Conservation (phyloP, 2,329 filamentous ascomycete species). For the Trichoderma atrobrunneum region DNA sequence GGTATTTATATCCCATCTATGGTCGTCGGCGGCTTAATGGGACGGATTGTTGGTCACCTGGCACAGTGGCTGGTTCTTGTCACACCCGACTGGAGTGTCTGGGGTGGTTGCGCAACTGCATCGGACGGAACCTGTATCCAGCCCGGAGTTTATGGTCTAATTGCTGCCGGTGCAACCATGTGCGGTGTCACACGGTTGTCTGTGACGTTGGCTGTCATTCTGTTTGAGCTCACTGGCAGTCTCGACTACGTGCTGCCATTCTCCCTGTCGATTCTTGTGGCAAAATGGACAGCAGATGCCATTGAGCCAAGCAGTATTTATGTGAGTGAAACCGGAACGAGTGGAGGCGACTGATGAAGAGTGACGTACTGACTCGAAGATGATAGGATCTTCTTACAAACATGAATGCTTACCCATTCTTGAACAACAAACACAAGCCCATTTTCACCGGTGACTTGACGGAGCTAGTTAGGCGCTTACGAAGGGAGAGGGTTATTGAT, state of each 20-base stretch:
- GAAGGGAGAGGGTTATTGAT: conserved; percentile 79
- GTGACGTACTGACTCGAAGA: conserved; percentile 21
- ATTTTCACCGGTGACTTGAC: conserved; percentile 84
- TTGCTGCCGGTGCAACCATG: conserved; percentile 95
- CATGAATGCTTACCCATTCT: conserved; percentile 95
- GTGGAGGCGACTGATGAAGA: neutral
- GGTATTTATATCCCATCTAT: conserved; percentile 98
- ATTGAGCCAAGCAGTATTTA: conserved; percentile 95
- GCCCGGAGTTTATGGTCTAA: conserved; percentile 93
- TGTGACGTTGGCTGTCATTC: conserved; percentile 88
- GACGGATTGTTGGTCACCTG: conserved; percentile 79
- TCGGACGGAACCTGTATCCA: conserved; percentile 82
- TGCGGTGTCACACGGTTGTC: conserved; percentile 93
- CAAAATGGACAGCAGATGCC: conserved; percentile 98
- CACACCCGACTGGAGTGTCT: conserved; percentile 69
- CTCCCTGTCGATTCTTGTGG: conserved; percentile 83
- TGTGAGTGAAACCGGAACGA: conserved; percentile 54
- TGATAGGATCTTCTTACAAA: conserved; percentile 80
- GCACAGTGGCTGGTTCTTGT: conserved; percentile 78
- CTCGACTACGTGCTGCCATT: conserved; percentile 94
- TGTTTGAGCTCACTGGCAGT: conserved; percentile 94
- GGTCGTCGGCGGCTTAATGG: conserved; percentile 93
- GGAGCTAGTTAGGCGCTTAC: conserved; percentile 77
- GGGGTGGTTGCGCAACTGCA: conserved; percentile 67
- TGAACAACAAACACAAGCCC: conserved; percentile 94